These are phyloP conservation scores for Aspergillus calidoustus DNA, from an alignment of 2,329 filamentous ascomycete species.

Conservation along the genomic window DNA sequence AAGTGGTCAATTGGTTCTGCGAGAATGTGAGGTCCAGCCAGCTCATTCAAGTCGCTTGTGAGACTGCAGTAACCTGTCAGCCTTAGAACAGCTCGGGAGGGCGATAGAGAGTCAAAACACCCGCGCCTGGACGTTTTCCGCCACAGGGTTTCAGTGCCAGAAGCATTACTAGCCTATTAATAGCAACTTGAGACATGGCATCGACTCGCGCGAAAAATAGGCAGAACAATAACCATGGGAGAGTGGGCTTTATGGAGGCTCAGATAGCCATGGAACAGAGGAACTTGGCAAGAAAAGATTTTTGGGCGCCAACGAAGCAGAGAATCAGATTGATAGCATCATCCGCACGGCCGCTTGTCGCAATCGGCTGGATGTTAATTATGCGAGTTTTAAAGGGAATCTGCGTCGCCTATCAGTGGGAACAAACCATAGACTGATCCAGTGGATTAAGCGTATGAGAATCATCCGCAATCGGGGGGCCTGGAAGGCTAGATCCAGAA, in stretches of 20 bases:
- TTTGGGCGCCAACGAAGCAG: neutral
- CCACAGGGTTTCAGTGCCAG: conserved; percentile 1
- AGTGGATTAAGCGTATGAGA: conserved; percentile 18
- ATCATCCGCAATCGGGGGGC: conserved; percentile 25
- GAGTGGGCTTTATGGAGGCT: neutral
- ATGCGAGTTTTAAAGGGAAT: conserved; percentile 4
- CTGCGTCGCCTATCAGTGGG: conserved; percentile 12
- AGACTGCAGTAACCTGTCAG: neutral
- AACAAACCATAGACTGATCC: conserved; percentile 14
- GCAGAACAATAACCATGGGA: conserved; percentile 16
- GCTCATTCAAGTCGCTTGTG: neutral
- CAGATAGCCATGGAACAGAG: neutral
- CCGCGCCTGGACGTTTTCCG: neutral
- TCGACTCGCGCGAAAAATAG: conserved; percentile 1
- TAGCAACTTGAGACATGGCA: neutral
- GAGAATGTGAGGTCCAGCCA: too few relatives aligned
- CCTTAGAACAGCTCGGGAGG: neutral
- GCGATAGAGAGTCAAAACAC: neutral
- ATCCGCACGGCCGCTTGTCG: neutral
- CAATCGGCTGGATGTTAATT: conserved; percentile 10
- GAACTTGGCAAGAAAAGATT: conserved; percentile 3
- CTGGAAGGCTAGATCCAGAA: conserved; percentile 18
- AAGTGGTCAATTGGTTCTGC: neutral
- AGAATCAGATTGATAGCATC: conserved; percentile 6
- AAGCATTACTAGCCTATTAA: neutral